A percentile compares a stretch with the other conserved stretches of the same genome.
These are phyloP conservation scores for Adiantum capillusveneris DNA, from an alignment of 75 land plant genomes.

Conservation along the genomic window DNA sequence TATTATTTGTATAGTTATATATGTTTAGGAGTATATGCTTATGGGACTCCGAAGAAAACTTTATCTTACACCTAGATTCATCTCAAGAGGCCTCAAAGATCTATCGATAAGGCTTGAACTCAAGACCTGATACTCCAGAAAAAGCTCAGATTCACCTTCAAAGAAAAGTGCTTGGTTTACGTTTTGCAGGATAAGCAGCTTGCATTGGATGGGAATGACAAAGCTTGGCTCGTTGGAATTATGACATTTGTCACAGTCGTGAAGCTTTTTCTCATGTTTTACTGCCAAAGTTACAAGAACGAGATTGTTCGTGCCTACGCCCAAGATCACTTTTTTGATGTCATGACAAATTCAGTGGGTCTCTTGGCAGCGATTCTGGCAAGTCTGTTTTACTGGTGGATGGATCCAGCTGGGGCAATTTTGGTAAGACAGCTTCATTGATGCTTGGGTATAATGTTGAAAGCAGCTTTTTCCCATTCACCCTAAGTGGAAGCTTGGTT, in stretches of 20 bases:
- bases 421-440: slow-evolving; percentile 35
- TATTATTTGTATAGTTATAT: too few relatives aligned
- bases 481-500: neutral
- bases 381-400: slow-evolving; percentile 59
- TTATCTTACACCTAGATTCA: too few relatives aligned
- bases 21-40: too few relatives aligned
- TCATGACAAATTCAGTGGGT: slow-evolving; percentile 86
- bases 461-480: neutral
- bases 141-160: too few relatives aligned
- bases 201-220: slow-evolving; percentile 35
- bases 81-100: too few relatives aligned
- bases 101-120: too few relatives aligned
- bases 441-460: neutral
- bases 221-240: slow-evolving; percentile 76
- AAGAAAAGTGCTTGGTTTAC: too few relatives aligned
- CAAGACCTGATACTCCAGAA: too few relatives aligned
- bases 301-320: slow-evolving; percentile 93
- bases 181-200: slow-evolving; percentile 26
- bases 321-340: slow-evolving; percentile 90
- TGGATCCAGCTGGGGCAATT: slow-evolving; percentile 88
- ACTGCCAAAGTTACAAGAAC: slow-evolving; percentile 68
- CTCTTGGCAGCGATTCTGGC: slow-evolving; percentile 66
- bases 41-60: too few relatives aligned
- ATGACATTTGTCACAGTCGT: slow-evolving; percentile 80
- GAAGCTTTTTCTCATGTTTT: slow-evolving; percentile 65